Evolutionary conservation across 1,284 basidiomycete genomes (phyloP).

Genomic region (Takashimella koratensis): DNA sequence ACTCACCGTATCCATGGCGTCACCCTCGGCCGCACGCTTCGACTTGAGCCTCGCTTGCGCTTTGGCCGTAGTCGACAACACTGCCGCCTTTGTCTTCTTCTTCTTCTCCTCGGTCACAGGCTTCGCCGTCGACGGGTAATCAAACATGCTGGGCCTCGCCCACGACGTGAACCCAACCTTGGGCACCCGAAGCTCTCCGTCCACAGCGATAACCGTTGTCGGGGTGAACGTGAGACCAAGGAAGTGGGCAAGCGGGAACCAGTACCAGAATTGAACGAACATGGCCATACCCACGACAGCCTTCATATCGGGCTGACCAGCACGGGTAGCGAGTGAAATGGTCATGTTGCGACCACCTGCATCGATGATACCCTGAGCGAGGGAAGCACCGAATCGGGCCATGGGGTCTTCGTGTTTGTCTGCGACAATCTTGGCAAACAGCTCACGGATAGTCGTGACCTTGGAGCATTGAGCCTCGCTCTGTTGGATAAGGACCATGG

Average conservation of each 20-base stretch:
- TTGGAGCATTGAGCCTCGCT: slow-evolving; percentile 84
- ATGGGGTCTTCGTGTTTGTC: slow-evolving; percentile 98
- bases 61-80: slow-evolving; percentile 91
- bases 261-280: slow-evolving; percentile 99
- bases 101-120: slow-evolving; percentile 86
- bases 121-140: slow-evolving; percentile 77
- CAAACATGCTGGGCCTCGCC: slow-evolving; percentile 79
- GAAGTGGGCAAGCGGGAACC: slow-evolving; percentile 96
- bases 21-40: slow-evolving; percentile 63
- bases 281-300: slow-evolving; percentile 93
- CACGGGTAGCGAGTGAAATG: slow-evolving; percentile 84
- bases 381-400: slow-evolving; percentile 90
- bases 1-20: slow-evolving; percentile 75
- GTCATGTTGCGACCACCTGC: slow-evolving; percentile 93
- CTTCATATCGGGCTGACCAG: slow-evolving; percentile 79
- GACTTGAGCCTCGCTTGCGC: slow-evolving; percentile 86
- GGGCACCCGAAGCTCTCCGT: slow-evolving; percentile 80
- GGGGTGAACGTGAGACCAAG: slow-evolving; percentile 87
- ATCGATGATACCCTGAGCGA: slow-evolving; percentile 93
- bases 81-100: slow-evolving; percentile 83
- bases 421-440: slow-evolving; percentile 80
- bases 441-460: slow-evolving; percentile 68
- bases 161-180: slow-evolving; percentile 87
- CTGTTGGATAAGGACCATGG: slow-evolving; percentile 93
- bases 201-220: slow-evolving; percentile 86